Base-by-base conservation (phyloP, 176 grass and related monocot species). In the Raddia guianensis region DNA sequence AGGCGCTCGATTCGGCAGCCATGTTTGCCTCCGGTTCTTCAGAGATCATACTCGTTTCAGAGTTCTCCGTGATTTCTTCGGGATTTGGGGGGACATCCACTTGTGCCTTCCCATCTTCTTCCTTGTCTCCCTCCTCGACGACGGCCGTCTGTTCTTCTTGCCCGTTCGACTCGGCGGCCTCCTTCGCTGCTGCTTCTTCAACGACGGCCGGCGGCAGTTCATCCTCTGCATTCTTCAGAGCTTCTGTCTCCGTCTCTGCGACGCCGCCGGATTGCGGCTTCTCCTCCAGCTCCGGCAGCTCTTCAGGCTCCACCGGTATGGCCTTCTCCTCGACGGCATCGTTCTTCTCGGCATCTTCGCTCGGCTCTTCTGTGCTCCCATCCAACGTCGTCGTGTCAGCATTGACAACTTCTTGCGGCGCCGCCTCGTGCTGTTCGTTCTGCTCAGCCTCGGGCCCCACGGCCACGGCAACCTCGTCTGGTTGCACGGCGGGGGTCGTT, bases 81-180 rank as follows among this genome's bases (percentile, higher is more conserved):
- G 8, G 73, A 54, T 65, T 77, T 7, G 14, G n/a, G 0, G 1
- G n/a, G 0, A 0, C 13, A 32, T 73, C 80, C 49, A 43, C 72
- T 47, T 81, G 73, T 9, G 34, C 57, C 18, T 10, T 77, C 18
- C 27, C 27, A 27, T 74, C 83, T 2, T 81, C 72, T 1, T 57
- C 12, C 18, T 73, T 80, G 19, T 12, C 58, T 43, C 59, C 84
- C 59, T 63, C 81, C 49, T 77, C 66, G 3, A 66, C 33, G 8
- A 35, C 50, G 8, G 35, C 50, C n/a, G 37, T 85, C 16, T 87
- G 84, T 49, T 86, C 66, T 50, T 87, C 27, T 49, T 82, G 48
- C 4, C 12, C 60, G 16, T 70, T 85, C 19, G 11, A n/a, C 32
- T 40, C 11, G 43, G 57, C 64, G 11, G n/a, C 42, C 63, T 77